phyloP scores from a whole-genome alignment of 2,329 filamentous ascomycete species.

The Epichloe bromicola region DNA sequence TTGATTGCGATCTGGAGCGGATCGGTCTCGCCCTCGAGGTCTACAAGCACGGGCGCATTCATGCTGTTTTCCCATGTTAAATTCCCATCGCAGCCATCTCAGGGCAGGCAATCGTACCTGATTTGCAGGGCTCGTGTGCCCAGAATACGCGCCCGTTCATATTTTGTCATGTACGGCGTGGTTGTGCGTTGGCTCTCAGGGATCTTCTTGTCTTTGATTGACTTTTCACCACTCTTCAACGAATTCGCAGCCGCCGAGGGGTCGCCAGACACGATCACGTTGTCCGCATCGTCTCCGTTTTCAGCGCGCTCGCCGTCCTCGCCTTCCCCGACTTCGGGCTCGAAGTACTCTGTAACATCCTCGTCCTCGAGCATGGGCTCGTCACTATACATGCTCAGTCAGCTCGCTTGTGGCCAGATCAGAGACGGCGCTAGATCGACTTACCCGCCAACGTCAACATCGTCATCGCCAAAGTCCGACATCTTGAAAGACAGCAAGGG shows the following conservation, averaged over 20 bases:
- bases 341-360: conserved; percentile 45
- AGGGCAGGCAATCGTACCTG: conserved; percentile 50
- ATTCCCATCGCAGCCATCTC: conserved; percentile 4
- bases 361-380: conserved; percentile 63
- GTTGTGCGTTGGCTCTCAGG: conserved; percentile 77
- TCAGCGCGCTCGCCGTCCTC: conserved; percentile 37
- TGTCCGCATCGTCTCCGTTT: conserved; percentile 43
- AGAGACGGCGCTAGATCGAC: conserved; percentile 13
- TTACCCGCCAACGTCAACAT: conserved; percentile 45
- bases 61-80: conserved; percentile 45
- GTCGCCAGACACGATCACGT: conserved; percentile 49
- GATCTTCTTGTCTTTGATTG: conserved; percentile 73
- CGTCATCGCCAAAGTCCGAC: conserved; percentile 64
- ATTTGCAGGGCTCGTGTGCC: conserved; percentile 92
- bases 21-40: conserved; percentile 95
- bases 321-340: conserved; percentile 40
- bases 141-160: conserved; percentile 85
- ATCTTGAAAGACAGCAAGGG: conserved; percentile 27
- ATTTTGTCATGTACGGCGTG: conserved; percentile 99
- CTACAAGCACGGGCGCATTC: conserved; percentile 93
- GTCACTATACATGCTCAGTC: conserved; percentile 34
- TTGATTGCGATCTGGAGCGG: conserved; percentile 95
- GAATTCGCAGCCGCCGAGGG: conserved; percentile 45
- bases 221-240: conserved; percentile 39
- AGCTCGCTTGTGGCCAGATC: background rate